Percentiles rank a stretch among this genome's conserved stretches.
phyloP scores from a whole-genome alignment of 192 early-diverging fungal species.

The Jimgerdemannia flammicorona region DNA sequence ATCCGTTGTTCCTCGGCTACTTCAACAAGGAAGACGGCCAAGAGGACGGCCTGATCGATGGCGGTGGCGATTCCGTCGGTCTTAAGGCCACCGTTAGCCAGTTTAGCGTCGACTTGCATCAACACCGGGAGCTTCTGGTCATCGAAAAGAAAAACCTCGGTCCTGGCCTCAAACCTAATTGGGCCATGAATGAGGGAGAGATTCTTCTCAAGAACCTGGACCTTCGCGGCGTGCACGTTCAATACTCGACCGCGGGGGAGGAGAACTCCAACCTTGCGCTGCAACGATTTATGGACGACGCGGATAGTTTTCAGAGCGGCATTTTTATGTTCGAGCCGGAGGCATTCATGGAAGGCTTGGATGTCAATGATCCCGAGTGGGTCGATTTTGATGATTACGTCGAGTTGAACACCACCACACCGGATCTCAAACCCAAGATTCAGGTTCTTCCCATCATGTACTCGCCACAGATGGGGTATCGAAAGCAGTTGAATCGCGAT shows the following conservation, averaged over 20 bases:
- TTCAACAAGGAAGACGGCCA: conserved; percentile 28
- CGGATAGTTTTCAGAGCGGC: background rate
- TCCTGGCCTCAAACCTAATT: conserved; percentile 26
- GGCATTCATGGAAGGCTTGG: background rate
- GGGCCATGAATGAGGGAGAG: conserved; percentile 37
- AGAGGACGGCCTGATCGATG: conserved; percentile 15
- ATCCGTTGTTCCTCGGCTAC: conserved; percentile 26
- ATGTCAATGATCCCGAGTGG: conserved; percentile 33
- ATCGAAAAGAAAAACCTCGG: conserved; percentile 17
- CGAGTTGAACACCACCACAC: conserved; percentile 32
- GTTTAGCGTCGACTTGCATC: conserved; percentile 39
- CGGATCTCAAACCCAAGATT: conserved; percentile 25
- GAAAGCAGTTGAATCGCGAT: conserved; percentile 29
- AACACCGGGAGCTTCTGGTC: conserved; percentile 19
- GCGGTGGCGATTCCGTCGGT: conserved; percentile 26
- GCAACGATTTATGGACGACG: background rate
- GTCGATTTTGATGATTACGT: conserved; percentile 50
- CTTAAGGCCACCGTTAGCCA: conserved; percentile 27
- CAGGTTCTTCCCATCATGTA: conserved; percentile 56
- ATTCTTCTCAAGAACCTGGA: conserved; percentile 33
- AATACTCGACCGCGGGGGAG: conserved; percentile 1
- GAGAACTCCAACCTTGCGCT: background rate
- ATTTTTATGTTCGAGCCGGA: background rate
- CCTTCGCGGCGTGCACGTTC: conserved; percentile 24
- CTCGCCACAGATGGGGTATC: conserved; percentile 54